Percentiles rank a stretch among this genome's conserved stretches.
These are phyloP conservation scores for Selaginella tamariscina DNA, from an alignment of 75 land plant species.

Conservation along the genomic window DNA sequence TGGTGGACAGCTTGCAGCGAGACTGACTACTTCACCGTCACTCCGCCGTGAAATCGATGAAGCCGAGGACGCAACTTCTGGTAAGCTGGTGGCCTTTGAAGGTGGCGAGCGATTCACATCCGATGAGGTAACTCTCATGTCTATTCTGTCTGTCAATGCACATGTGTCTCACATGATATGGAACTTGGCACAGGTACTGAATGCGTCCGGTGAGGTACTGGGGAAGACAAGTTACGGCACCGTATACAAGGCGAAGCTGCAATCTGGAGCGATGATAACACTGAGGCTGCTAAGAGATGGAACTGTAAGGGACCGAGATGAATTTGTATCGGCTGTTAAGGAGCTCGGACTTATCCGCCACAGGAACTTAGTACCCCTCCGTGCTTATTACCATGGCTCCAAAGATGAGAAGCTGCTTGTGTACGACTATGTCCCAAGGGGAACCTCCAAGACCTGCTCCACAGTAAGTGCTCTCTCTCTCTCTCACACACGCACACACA, in stretches of 20 bases:
- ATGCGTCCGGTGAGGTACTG: slow-evolving; percentile 78
- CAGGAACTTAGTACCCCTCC: slow-evolving; percentile 46
- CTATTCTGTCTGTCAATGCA: too few relatives aligned
- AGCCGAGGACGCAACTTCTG: slow-evolving; percentile 33
- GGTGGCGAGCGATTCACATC: slow-evolving; percentile 50
- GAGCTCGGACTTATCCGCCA: slow-evolving; percentile 46
- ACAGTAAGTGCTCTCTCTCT: slow-evolving; percentile 26
- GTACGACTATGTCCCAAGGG: slow-evolving; percentile 44
- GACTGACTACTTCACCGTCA: slow-evolving; percentile 16
- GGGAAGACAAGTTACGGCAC: slow-evolving; percentile 73
- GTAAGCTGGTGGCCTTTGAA: slow-evolving; percentile 43
- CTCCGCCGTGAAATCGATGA: slow-evolving; percentile 18
- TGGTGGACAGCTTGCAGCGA: not conserved
- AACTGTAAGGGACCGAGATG: slow-evolving; percentile 27
- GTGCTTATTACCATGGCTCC: slow-evolving; percentile 57
- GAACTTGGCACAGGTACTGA: slow-evolving; percentile 47
- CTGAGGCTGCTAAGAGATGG: slow-evolving; percentile 62
- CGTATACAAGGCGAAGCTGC: slow-evolving; percentile 49
- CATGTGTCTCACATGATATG: too few relatives aligned
- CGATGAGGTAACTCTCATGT: too few relatives aligned
- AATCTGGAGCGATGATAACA: slow-evolving; percentile 27
- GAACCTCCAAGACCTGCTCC: slow-evolving; percentile 42
- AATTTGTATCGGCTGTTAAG: slow-evolving; percentile 26
- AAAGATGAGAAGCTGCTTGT: slow-evolving; percentile 66
- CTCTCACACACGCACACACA: not conserved